phyloP scores from a whole-genome alignment of 2,329 filamentous ascomycete genomes.

The Cladophialophora chaetospira region DNA sequence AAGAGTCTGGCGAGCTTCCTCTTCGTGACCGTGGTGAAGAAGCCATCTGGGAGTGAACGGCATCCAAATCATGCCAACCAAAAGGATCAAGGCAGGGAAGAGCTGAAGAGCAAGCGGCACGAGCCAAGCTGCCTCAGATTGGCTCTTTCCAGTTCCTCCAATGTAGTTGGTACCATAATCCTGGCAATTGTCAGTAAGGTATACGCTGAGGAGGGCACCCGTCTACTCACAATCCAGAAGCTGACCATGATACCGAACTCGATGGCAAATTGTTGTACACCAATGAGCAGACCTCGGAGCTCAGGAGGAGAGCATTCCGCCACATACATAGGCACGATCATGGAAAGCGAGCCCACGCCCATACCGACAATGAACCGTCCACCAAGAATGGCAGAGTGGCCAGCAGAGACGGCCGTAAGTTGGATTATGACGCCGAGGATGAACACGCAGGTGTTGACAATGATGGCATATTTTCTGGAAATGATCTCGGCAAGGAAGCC shows the following conservation, averaged over 20 bases:
- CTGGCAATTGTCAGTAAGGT: conserved; percentile 31
- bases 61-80: conserved; percentile 45
- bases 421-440: conserved; percentile 43
- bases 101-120: conserved; percentile 62
- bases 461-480: conserved; percentile 39
- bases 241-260: conserved; percentile 48
- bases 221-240: conserved; percentile 40
- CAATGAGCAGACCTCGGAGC: conserved; percentile 46
- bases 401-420: conserved; percentile 49
- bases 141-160: conserved; percentile 59
- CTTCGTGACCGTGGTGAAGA: conserved; percentile 73
- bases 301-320: conserved; percentile 42
- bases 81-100: conserved; percentile 43
- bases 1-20: conserved; percentile 65
- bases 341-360: conserved; percentile 46
- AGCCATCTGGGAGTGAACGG: conserved; percentile 62
- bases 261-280: conserved; percentile 47
- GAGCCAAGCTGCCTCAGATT: conserved; percentile 72
- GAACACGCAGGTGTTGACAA: conserved; percentile 41
- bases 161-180: conserved; percentile 61
- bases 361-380: conserved; percentile 48
- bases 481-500: conserved; percentile 43
- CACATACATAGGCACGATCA: conserved; percentile 46
- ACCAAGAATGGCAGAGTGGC: conserved; percentile 39
- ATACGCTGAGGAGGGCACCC: background rate